Evolutionary conservation across 2,329 filamentous ascomycete genomes (phyloP).

Genomic region (Xylaria sp.): DNA sequence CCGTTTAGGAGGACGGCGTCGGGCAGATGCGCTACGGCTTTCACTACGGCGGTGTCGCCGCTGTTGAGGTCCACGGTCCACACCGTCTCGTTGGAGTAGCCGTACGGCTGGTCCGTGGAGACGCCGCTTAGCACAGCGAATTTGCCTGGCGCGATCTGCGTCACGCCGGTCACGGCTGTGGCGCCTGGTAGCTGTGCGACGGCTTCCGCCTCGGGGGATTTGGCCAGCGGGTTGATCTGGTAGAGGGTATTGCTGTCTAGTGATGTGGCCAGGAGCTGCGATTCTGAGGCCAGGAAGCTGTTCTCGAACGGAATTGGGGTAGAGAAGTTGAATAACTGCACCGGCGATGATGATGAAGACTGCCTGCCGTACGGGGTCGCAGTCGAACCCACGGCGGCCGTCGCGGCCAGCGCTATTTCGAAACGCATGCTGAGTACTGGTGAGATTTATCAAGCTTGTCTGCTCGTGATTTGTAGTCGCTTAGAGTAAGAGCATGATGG

Average conservation of each 20-base stretch:
- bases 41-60: not conserved
- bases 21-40: not conserved
- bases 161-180: not conserved
- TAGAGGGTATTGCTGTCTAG: not conserved
- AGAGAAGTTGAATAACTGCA: not conserved
- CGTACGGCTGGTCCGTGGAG: not conserved
- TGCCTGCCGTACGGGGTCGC: not conserved
- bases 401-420: not conserved
- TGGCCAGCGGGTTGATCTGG: not conserved
- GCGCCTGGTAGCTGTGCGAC: not conserved
- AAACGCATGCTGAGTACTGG: not conserved
- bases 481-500: not conserved
- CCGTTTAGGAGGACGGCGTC: not conserved
- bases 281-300: not conserved
- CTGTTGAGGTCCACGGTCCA: not conserved
- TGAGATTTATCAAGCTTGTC: not conserved
- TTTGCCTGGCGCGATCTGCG: not conserved
- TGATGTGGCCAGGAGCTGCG: not conserved
- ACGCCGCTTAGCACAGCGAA: not conserved
- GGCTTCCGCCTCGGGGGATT: not conserved
- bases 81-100: not conserved
- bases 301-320: not conserved
- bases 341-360: not conserved
- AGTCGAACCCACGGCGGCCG: not conserved
- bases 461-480: not conserved